Conservation (phyloP, 176 grass and related monocot genomes). For the Carex scoparia region DNA sequence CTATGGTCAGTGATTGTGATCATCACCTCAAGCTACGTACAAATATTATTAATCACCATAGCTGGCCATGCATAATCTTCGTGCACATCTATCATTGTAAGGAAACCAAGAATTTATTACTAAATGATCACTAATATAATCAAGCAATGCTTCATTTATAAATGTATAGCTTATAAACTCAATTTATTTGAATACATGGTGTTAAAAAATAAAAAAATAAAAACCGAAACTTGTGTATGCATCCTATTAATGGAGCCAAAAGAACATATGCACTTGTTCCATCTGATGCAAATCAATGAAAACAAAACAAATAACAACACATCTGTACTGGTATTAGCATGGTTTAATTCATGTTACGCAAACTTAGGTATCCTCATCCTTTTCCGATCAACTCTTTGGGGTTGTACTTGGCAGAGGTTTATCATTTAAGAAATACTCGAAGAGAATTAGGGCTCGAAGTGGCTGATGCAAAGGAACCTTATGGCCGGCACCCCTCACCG, state of each 20-base stretch:
- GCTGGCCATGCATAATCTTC: background rate
- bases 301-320: background rate
- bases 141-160: background rate
- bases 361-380: too few relatives aligned
- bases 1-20: too few relatives aligned
- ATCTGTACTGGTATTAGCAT: too few relatives aligned
- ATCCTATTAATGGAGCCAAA: background rate
- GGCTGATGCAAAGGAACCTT: constrained; percentile 48
- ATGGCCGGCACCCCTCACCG: constrained; percentile 36
- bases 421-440: constrained; percentile 37
- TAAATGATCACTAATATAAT: background rate
- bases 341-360: too few relatives aligned
- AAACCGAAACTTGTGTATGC: background rate
- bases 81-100: background rate
- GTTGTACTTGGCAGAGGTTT: constrained; percentile 24
- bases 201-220: background rate
- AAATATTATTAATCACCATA: background rate
- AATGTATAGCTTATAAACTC: background rate
- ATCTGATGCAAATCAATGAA: background rate
- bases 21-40: too few relatives aligned
- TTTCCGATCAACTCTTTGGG: too few relatives aligned
- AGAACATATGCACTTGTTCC: background rate
- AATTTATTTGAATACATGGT: background rate
- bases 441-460: constrained; percentile 33
- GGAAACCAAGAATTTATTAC: background rate